phyloP scores from a whole-genome alignment of 768 basidiomycete species.

The Phaffia tasmanica region DNA sequence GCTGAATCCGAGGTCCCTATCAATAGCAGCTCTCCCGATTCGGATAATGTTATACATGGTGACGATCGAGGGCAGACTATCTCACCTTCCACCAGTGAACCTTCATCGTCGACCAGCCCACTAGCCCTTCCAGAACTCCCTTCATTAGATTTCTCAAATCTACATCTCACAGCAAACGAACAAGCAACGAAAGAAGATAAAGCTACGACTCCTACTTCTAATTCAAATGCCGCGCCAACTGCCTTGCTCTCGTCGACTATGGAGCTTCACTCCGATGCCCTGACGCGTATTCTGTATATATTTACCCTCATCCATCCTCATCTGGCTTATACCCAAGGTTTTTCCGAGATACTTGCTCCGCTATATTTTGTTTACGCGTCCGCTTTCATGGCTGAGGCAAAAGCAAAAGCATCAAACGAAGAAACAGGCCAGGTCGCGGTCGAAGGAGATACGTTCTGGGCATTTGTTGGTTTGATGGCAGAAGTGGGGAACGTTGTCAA shows the following conservation, averaged over 20 bases:
- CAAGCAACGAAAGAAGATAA: not conserved
- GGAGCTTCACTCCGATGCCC: conserved; percentile 26
- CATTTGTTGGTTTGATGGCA: conserved; percentile 30
- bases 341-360: conserved; percentile 28
- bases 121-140: conserved; percentile 22
- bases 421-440: not conserved
- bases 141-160: conserved; percentile 1
- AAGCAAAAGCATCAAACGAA: not conserved
- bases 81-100: not conserved
- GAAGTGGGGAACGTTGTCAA: conserved; percentile 29
- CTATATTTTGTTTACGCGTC: conserved; percentile 28
- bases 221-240: not conserved
- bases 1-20: no score
- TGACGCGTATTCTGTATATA: conserved; percentile 30
- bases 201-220: not conserved
- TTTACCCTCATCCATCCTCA: conserved; percentile 29
- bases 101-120: not conserved
- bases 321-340: conserved; percentile 30
- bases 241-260: not conserved
- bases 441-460: conserved; percentile 34
- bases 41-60: no score
- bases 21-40: no score
- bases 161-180: not conserved
- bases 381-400: not conserved
- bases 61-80: not conserved